Evolutionary conservation across 305 asterid species (phyloP), one percentile per base, ranked within the genome.

Genomic region (Solanum hybrid): DNA sequence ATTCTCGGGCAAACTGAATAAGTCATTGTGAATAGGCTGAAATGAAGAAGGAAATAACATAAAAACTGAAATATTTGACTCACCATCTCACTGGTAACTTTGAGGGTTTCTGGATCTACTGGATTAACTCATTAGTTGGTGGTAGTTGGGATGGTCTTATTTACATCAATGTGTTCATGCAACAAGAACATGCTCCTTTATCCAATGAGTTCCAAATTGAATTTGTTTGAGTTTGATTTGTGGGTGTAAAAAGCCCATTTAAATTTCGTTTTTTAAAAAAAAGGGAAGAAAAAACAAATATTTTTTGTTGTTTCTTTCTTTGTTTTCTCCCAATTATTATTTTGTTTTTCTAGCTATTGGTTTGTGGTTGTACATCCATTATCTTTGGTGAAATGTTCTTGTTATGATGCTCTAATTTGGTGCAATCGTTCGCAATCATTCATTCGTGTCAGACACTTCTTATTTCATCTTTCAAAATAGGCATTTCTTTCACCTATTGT

Each of bases 71-170:
- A 91, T 73, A 67, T 14, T 57, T 87, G 83, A 89, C 95, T 91
- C 20, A 96, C 98, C 98, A 95, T 94, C 94, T 96, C 20, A 46
- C 6, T 46, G 7, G 61, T 46, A 46, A 13, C 61, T 1, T 13
- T 13, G 0, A 42, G 7, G 20, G 61, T 12, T 42, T 42, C 6
- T 42, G 61, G 61, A 42, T 42, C n/a, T n/a, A n/a, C n/a, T n/a
- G n/a, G n/a, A n/a, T n/a, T n/a, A n/a, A n/a, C n/a, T n/a, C 6
- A 42, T 42, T 4, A 42, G 42, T 36, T 36, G 40, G 40, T 36
- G 40, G 9, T n/a, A n/a, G n/a, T n/a, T n/a, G n/a, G n/a, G n/a
- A n/a, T n/a, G n/a, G 91, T 6, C 91, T 89, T 34, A 24, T 76
- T 51, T 86, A 89, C 39, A 79, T 35, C 69, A 74, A 86, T 29